phyloP scores from a whole-genome alignment of 352 stramenopile species.

The Globisporangium orthogonon region DNA sequence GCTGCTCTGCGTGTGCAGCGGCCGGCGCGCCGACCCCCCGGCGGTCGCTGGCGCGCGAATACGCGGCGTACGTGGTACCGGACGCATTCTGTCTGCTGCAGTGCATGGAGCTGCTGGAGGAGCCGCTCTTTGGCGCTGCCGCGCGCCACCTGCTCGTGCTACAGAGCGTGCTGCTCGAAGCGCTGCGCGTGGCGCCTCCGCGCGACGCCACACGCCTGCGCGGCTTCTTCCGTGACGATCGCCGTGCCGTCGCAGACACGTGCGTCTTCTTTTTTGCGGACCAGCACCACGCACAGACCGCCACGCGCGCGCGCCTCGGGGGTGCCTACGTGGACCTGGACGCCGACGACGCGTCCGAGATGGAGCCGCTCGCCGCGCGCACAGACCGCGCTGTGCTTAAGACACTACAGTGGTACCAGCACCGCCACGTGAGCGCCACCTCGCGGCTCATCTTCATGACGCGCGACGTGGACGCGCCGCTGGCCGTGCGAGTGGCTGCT shows the following conservation, averaged over 20 bases:
- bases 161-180: conserved; percentile 59
- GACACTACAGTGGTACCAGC: conserved; percentile 59
- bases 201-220: conserved; percentile 55
- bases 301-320: conserved; percentile 25
- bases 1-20: conserved; percentile 33
- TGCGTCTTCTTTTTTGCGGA: conserved; percentile 61
- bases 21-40: conserved; percentile 17
- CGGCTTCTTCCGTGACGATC: conserved; percentile 64
- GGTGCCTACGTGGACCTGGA: conserved; percentile 13
- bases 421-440: conserved; percentile 25
- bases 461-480: conserved; percentile 31
- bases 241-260: conserved; percentile 32
- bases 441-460: conserved; percentile 56
- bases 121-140: conserved; percentile 32
- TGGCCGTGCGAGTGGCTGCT: conserved; percentile 30
- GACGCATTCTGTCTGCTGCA: conserved; percentile 66
- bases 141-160: conserved; percentile 56
- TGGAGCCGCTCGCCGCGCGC: conserved; percentile 33
- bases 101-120: conserved; percentile 73
- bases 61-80: conserved; percentile 55
- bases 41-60: conserved; percentile 26
- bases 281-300: conserved; percentile 60
- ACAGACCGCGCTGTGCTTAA: conserved; percentile 46
- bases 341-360: conserved; percentile 10
- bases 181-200: conserved; percentile 56